Base-by-base conservation (phyloP, 345 rosid genomes). In the Syzygium aqueum region DNA sequence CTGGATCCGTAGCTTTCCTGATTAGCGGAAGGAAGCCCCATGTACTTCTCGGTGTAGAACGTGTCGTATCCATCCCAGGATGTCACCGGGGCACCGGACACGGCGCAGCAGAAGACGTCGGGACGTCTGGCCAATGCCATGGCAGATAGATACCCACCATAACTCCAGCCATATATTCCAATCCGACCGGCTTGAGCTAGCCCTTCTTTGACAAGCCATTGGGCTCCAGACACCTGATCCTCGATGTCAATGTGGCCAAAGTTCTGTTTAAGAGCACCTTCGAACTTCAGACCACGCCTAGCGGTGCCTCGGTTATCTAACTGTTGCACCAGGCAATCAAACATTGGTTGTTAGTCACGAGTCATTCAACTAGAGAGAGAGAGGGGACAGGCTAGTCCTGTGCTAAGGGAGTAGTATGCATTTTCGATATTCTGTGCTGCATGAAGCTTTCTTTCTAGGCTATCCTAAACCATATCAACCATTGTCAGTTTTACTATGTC, bases 1-100 rank as follows among this genome's bases (percentile, higher is more conserved):
- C 99, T 88, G 67, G 90, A 67, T 40, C 91, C 90, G 16, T 95
- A 96, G 3, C 89, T 89, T 43, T 56, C 86, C 5, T 88, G 87
- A 61, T 93, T 90, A 85, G 91, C 90, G 0, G 91, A 65, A n/a
- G 99, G 99, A 80, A 95, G 85, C 63, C 96, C 99, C 99, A 97
- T 96, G 95, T 95, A 97, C 89, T 95, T 97, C 91, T 97, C 99
- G 0, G 99, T 95, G 90, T 97, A 97, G 89, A 95, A 97, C 1
- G 98, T 92, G 93, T 97, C 98, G 11, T 95, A 97, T 2, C 99
- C 99, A 85, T 97, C 99, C 99, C 99, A 97, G 30, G 99, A 94
- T 40, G 99, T 96, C 46, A 97, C 99, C 0, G 99, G 99, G 37
- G 99, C 99, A 84, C 98, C 99, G 0, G 97, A 90, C 53, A 96